Percentiles rank a stretch among this genome's conserved stretches.
Conservation (phyloP, 306 rosid genomes). For the Sicyos baderoa region DNA sequence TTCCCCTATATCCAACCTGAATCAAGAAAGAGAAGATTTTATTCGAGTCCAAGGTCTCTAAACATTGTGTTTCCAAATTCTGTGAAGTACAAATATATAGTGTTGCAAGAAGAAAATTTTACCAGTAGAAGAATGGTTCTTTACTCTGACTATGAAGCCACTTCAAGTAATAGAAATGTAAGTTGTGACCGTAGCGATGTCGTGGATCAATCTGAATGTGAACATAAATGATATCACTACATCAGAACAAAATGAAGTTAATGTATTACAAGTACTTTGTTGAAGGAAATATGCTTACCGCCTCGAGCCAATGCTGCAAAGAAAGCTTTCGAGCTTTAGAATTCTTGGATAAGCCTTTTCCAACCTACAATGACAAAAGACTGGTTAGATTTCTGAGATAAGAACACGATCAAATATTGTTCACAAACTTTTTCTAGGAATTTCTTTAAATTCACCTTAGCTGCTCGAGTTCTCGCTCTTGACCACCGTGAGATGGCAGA, state of each 20-base stretch:
- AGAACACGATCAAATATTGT: neutral
- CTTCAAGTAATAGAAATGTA: slow-evolving; percentile 68
- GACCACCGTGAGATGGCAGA: slow-evolving; percentile 97
- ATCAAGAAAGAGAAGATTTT: slow-evolving; percentile 18
- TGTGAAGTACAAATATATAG: slow-evolving; percentile 7
- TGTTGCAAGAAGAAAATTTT: slow-evolving; percentile 19
- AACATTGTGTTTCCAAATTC: neutral
- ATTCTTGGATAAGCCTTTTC: slow-evolving; percentile 89
- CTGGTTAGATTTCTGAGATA: slow-evolving; percentile 13
- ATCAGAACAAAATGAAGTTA: slow-evolving; percentile 17
- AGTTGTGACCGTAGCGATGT: slow-evolving; percentile 96
- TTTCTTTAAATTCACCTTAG: slow-evolving; percentile 48
- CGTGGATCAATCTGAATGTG: slow-evolving; percentile 79
- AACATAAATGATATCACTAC: slow-evolving; percentile 10
- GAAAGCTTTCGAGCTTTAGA: slow-evolving; percentile 90
- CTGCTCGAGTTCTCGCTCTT: slow-evolving; percentile 96
- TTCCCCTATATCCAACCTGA: slow-evolving; percentile 96
- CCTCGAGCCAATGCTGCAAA: slow-evolving; percentile 97
- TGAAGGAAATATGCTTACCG: slow-evolving; percentile 49
- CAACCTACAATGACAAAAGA: slow-evolving; percentile 57
- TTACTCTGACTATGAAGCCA: slow-evolving; percentile 87
- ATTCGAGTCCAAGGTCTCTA: slow-evolving; percentile 10
- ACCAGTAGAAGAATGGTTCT: slow-evolving; percentile 99
- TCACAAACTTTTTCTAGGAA: neutral
- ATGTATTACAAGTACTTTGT: slow-evolving; percentile 3